These are phyloP conservation scores for Diaporthe humulicola DNA, from an alignment of 2,329 filamentous ascomycete genomes.

Conservation along the genomic window DNA sequence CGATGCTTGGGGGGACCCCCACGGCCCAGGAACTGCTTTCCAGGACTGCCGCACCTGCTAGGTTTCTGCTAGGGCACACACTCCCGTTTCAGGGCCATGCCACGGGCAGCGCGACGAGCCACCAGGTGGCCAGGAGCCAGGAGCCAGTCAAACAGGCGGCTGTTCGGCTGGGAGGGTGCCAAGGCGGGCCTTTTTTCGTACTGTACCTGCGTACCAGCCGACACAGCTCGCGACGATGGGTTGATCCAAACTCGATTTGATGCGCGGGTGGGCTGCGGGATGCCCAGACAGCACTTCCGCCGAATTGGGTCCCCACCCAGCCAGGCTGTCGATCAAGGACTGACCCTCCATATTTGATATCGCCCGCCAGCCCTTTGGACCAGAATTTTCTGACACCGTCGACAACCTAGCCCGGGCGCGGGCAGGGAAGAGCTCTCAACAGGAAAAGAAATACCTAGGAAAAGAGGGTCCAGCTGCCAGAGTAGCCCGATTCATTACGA, in stretches of 20 bases:
- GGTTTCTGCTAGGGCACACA: background rate
- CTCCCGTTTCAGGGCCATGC: constrained; percentile 25
- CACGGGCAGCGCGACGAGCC: background rate
- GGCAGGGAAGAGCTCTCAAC: constrained; percentile 25
- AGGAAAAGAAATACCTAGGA: background rate
- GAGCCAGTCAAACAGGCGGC: constrained; percentile 1
- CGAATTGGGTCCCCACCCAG: constrained; percentile 20
- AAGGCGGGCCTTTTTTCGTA: constrained; percentile 5
- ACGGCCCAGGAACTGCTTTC: constrained; percentile 7
- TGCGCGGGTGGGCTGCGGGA: constrained; percentile 13
- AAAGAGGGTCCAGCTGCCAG: constrained; percentile 12
- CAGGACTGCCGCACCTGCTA: background rate
- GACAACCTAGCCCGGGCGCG: background rate
- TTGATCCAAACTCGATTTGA: constrained; percentile 24
- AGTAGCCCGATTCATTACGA: background rate
- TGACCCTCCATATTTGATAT: constrained; percentile 26
- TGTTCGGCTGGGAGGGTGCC: constrained; percentile 3
- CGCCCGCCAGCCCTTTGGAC: background rate
- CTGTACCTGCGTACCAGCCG: constrained; percentile 12
- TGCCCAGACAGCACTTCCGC: constrained; percentile 28
- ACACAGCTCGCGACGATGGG: constrained; percentile 8
- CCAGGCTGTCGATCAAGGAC: constrained; percentile 3
- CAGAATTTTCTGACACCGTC: constrained; percentile 7
- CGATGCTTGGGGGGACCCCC: background rate
- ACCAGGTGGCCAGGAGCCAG: background rate